Evolutionary conservation across 345 rosid genomes (phyloP).

Genomic region (Citrus inodora): DNA sequence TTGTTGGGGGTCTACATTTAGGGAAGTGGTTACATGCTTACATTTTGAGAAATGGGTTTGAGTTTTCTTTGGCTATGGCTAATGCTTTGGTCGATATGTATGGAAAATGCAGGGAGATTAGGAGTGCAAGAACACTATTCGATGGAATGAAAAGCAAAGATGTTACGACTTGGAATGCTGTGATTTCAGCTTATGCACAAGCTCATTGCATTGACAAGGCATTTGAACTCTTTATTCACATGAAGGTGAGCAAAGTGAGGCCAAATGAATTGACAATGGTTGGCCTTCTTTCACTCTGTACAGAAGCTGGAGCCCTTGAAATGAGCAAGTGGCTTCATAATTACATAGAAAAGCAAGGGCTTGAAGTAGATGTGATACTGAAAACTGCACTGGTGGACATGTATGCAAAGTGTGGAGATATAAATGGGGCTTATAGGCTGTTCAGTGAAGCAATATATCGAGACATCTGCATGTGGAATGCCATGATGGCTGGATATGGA

Average conservation of each 20-base stretch:
- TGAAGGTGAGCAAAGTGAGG: slow-evolving; percentile 25
- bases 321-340: slow-evolving; percentile 45
- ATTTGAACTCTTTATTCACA: slow-evolving; percentile 26
- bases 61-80: slow-evolving; percentile 19
- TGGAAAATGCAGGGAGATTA: slow-evolving; percentile 39
- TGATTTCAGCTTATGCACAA: slow-evolving; percentile 43
- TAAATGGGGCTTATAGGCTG: slow-evolving; percentile 30
- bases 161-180: slow-evolving; percentile 28
- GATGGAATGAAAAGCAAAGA: slow-evolving; percentile 33
- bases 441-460: slow-evolving; percentile 26
- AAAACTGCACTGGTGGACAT: slow-evolving; percentile 43
- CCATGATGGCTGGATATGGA: slow-evolving; percentile 43
- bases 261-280: slow-evolving; percentile 35
- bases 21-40: slow-evolving; percentile 47
- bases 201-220: slow-evolving; percentile 24
- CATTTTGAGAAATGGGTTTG: slow-evolving; percentile 24
- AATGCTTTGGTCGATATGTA: slow-evolving; percentile 51
- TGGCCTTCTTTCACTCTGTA: slow-evolving; percentile 30
- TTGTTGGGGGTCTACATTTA: slow-evolving; percentile 21
- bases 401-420: slow-evolving; percentile 49
- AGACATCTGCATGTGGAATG: slow-evolving; percentile 46
- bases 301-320: slow-evolving; percentile 36
- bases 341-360: slow-evolving; percentile 24
- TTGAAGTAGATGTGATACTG: slow-evolving; percentile 29
- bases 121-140: slow-evolving; percentile 34